Evolutionary conservation across 2,329 filamentous ascomycete species (phyloP), one percentile per base, ranked within the genome.

Genomic region (Clarireedia hainanense): DNA sequence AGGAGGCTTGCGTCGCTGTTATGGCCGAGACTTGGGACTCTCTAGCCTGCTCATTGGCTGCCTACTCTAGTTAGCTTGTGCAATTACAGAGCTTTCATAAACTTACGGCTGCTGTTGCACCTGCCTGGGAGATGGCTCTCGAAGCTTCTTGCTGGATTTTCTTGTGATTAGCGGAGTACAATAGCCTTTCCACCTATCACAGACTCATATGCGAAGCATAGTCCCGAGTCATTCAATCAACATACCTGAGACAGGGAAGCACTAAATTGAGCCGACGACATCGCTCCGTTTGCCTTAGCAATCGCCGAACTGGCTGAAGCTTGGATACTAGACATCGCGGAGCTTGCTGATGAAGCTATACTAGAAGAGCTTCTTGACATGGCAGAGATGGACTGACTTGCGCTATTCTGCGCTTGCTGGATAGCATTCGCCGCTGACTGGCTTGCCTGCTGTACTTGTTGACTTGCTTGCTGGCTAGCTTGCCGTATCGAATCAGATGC

Each of bases 1-100:
- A 57, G 0, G 73, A 72, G 0, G 69, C 69, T 64, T 75, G 72
- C 0, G 73, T 74, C 15, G 71, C 71, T 2, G 72, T 74, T 2
- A 75, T 68, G 3, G 72, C 71, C 3, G 70, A 63, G 17, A 67
- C 70, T 51, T 74, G 72, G 0, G 72, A 66, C 7, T 57, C 54
- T 17, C 39, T 50, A 14, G 58, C 61, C 49, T 63, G 54, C 7
- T 58, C 45, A 10, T 46, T 52, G 0, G 50, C 42, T 26, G 27
- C 17, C 50, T 39, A 15, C 10, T 14, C 5, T 17, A 6, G 26
- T 47, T 27, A 43, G 26, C 30, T 14, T 7, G 14, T n/a, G 17
- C 9, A 37, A 36, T n/a, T 34, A 9, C 2, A 7, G 2, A 3
- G 26, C 5, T 26, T 1, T 20, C n/a, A 1, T 5, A 20, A 36